phyloP scores from a whole-genome alignment of 2,329 filamentous ascomycete genomes.

The Colletotrichum sp. region DNA sequence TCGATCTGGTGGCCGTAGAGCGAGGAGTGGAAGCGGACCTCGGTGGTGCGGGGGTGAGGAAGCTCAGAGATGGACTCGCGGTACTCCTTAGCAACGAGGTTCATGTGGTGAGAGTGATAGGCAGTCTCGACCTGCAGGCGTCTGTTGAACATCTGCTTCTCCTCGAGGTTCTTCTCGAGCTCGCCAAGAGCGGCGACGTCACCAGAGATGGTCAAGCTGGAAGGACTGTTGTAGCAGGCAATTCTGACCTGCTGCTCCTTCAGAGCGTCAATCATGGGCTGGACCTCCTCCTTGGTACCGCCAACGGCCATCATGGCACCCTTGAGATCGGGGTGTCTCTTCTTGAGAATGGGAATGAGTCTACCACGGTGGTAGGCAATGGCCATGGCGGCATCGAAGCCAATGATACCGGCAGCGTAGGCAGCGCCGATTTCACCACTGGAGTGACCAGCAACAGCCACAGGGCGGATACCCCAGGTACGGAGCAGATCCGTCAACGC shows the following conservation, averaged over 20 bases:
- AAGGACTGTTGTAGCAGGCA: conserved; percentile 57
- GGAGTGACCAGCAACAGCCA: conserved; percentile 49
- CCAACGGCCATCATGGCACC: conserved; percentile 65
- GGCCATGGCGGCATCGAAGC: conserved; percentile 48
- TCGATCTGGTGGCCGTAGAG: conserved; percentile 45
- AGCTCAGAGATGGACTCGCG: conserved; percentile 48
- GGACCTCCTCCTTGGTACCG: conserved; percentile 45
- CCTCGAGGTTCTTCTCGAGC: conserved; percentile 37
- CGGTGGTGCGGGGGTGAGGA: conserved; percentile 32
- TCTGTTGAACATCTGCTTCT: conserved; percentile 46
- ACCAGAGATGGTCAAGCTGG: conserved; percentile 53
- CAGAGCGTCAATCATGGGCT: conserved; percentile 49
- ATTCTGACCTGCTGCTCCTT: conserved; percentile 29
- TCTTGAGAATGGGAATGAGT: conserved; percentile 46
- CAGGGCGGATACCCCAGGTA: conserved; percentile 46
- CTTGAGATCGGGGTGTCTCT: conserved; percentile 40
- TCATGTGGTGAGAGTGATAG: conserved; percentile 62
- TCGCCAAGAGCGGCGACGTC: conserved; percentile 26
- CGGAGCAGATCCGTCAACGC: conserved; percentile 47
- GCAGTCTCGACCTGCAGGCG: conserved; percentile 55
- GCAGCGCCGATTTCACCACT: conserved; percentile 55
- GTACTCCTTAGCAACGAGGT: conserved; percentile 41
- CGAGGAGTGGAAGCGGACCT: conserved; percentile 52
- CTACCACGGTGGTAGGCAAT: conserved; percentile 56
- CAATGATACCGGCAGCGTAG: conserved; percentile 41